Evolutionary conservation across 805 yeast species (phyloP).

Genomic region (Yarrowia sp.): DNA sequence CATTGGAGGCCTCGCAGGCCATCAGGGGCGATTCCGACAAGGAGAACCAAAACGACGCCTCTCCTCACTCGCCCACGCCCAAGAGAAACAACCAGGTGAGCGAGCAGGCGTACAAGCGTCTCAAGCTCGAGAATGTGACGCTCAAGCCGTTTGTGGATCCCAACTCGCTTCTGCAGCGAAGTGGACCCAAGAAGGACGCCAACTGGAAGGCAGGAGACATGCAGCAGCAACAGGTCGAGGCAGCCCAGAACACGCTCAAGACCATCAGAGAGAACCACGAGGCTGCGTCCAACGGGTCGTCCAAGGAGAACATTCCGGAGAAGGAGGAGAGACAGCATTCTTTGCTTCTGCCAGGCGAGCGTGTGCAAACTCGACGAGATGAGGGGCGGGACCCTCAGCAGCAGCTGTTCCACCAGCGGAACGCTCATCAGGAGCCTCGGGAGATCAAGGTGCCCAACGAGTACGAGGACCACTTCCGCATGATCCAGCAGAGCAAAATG

Average conservation of each 20-base stretch:
- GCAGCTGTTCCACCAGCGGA: background rate
- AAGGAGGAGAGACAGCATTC: constrained; percentile 6
- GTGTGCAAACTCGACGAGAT: background rate
- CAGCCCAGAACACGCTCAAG: constrained; percentile 1
- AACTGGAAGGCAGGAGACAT: background rate
- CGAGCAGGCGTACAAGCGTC: constrained; percentile 15
- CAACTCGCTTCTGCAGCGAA: background rate
- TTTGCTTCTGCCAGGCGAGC: constrained; percentile 1
- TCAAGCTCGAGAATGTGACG: constrained; percentile 19
- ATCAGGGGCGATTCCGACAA: constrained; percentile 14
- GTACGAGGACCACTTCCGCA: constrained; percentile 18
- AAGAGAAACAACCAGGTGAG: constrained; percentile 14
- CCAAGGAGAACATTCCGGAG: background rate
- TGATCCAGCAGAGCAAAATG: constrained; percentile 13
- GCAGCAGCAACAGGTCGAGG: constrained; percentile 7
- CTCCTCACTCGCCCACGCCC: constrained; percentile 15
- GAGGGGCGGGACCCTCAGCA: background rate
- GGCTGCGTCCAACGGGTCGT: too few species aligned
- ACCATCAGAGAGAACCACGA: background rate
- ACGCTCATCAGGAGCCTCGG: background rate
- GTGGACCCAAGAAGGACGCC: constrained; percentile 14
- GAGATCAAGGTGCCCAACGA: constrained; percentile 15
- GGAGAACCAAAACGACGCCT: constrained; percentile 1
- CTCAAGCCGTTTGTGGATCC: constrained; percentile 6
- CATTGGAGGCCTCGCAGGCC: constrained; percentile 10